Conservation (phyloP, 495 filamentous ascomycete genomes). For the Xylaria scruposa region DNA sequence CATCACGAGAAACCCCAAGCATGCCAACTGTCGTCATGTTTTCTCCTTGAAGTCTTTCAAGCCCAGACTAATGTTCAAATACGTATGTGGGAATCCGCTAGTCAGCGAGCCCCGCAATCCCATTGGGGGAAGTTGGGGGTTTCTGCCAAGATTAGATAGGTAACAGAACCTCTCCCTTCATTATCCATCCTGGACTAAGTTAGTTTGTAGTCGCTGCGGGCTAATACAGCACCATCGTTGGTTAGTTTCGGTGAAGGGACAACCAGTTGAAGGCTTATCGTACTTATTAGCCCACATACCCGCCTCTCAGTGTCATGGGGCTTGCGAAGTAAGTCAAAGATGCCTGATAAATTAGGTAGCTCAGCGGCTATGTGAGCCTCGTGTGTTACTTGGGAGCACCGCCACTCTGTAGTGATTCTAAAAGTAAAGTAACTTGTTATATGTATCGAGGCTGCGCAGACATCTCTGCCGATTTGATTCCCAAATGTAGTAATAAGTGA, state of each 20-base stretch:
- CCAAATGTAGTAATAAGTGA: neutral
- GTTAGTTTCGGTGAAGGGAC: conserved; percentile 14
- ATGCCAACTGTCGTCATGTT: conserved; percentile 7
- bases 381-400: conserved; percentile 1
- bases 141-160: neutral
- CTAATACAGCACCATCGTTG: neutral
- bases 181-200: neutral
- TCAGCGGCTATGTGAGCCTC: conserved; percentile 25
- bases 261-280: too few species aligned
- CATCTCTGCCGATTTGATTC: neutral
- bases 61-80: conserved; percentile 1
- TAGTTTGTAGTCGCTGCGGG: neutral
- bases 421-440: conserved; percentile 6
- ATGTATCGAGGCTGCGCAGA: neutral
- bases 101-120: conserved; percentile 7
- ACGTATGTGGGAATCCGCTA: neutral
- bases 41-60: neutral
- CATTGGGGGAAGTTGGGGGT: neutral
- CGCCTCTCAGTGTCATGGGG: neutral
- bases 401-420: neutral
- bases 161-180: neutral
- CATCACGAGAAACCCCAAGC: neutral
- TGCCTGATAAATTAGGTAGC: neutral
- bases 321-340: neutral
- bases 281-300: neutral